Base-by-base conservation (phyloP, 371 early-diverging fungal genomes). In the Haplosporangium sp. region DNA sequence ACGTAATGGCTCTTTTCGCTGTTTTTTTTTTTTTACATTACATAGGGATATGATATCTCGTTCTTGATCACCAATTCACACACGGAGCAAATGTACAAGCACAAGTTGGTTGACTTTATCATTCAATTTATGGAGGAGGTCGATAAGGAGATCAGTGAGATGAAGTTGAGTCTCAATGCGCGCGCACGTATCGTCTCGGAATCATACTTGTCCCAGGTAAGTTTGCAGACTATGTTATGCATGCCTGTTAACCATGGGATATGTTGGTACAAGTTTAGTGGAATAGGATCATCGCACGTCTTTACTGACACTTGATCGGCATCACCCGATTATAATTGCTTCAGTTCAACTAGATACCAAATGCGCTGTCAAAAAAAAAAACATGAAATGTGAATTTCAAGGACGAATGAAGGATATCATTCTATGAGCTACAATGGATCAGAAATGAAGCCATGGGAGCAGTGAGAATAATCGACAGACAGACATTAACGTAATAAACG, bases 111-210 rank as follows among this genome's bases (percentile, higher is more conserved):
- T 13, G 99, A 98, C 80, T 98, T 98, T 80, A 95, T 98, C 82
- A 93, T 98, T 59, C 93, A 95, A 83, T 98, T 98, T 74, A 97
- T 98, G 99, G 98, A 98, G 82, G 98, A 96, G 65, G 96, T 98
- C 29, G 99, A 98, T 83, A 97, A 96, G 88, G 99, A 98, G 81
- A 98, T 99, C 69, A 93, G 93, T 72, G 98, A 98, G 81, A 97
- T 99, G 98, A 97, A 96, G 82, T 85, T 99, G 73, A 93, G 94
- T 80, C 86, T 99, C 58, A 98, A 98, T 80, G 93, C 96, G 42
- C 89, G 99, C 37, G 98, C 98, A 5, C 94, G 99, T 86, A 93
- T 91, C 51, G 97, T 98, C 14, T 95, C 97, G 7, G 95, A 96
- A 81, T 89, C 92, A 48, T 94, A 87, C 70, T 80, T 91, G 50